Conservation (phyloP, 306 rosid genomes). For the Calophaca sinica region DNA sequence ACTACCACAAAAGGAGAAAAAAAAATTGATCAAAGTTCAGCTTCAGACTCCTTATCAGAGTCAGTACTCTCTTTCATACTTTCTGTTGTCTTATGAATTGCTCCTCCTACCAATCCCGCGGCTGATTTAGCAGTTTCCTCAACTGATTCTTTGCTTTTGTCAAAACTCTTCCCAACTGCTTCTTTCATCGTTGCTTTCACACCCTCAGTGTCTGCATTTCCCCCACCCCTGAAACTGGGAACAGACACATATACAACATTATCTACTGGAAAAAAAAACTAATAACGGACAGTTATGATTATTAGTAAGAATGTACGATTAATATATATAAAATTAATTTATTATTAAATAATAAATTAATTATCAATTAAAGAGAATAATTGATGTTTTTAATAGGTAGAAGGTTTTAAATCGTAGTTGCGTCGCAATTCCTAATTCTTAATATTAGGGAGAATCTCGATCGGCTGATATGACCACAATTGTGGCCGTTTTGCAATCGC, state of each 20-base stretch:
- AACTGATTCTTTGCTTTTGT: conserved; percentile 61
- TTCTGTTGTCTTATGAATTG: conserved; percentile 52
- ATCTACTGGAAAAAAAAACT: neutral
- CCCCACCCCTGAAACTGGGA: conserved; percentile 58
- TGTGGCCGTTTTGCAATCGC: too few relatives aligned
- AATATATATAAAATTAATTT: too few relatives aligned
- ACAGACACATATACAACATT: neutral
- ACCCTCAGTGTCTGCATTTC: conserved; percentile 19
- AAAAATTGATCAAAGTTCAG: conserved; percentile 53
- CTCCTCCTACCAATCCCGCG: conserved; percentile 57
- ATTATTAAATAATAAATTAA: too few relatives aligned
- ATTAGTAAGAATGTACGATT: too few relatives aligned
- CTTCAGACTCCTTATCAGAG: conserved; percentile 45
- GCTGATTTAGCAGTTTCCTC: conserved; percentile 70
- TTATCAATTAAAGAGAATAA: too few relatives aligned
- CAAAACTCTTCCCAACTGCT: conserved; percentile 62
- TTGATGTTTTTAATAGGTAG: too few relatives aligned
- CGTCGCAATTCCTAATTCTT: too few relatives aligned
- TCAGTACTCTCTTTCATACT: conserved; percentile 43
- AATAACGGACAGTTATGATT: neutral
- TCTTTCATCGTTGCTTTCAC: conserved; percentile 43
- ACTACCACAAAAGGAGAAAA: neutral
- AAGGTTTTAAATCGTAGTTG: too few relatives aligned
- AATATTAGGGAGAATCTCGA: too few relatives aligned
- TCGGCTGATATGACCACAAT: too few relatives aligned